A percentile compares a stretch with the other conserved stretches of the same genome.
Conservation (phyloP, 2,329 filamentous ascomycete species). For the Ophiostoma pallidulum region DNA sequence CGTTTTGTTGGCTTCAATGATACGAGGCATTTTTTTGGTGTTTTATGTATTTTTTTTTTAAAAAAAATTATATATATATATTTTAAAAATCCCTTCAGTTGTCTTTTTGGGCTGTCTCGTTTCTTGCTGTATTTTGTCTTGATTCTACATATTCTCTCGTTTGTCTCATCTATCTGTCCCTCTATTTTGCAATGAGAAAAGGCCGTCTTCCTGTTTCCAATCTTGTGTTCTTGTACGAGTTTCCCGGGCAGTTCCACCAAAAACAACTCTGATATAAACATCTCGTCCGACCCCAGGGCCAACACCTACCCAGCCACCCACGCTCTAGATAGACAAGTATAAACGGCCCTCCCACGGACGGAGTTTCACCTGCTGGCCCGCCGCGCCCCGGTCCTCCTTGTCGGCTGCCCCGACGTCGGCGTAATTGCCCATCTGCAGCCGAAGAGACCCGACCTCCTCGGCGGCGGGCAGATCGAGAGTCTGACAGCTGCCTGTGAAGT, state of each 20-base stretch:
- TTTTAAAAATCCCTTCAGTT: too few species aligned
- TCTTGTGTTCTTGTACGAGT: too few species aligned
- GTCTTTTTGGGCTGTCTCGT: too few species aligned
- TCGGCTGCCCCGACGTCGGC: slow-evolving; percentile 17
- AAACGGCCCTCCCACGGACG: slow-evolving; percentile 28
- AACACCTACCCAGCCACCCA: too few species aligned
- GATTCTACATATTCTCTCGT: not conserved
- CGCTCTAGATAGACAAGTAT: too few species aligned
- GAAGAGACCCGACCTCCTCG: slow-evolving; percentile 15
- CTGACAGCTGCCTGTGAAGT: slow-evolving; percentile 34
- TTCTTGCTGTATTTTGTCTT: not conserved
- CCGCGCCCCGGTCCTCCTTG: not conserved
- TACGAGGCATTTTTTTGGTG: not conserved
- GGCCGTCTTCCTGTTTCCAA: too few species aligned
- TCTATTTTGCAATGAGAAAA: too few species aligned
- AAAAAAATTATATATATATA: not conserved
- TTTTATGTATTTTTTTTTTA: not conserved
- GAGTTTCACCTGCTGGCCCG: slow-evolving; percentile 15
- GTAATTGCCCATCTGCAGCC: slow-evolving; percentile 25
- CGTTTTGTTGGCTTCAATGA: too few species aligned
- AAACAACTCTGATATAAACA: too few species aligned
- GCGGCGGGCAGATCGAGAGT: slow-evolving; percentile 19
- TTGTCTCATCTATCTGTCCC: too few species aligned
- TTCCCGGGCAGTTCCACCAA: too few species aligned
- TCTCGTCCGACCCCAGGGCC: too few species aligned